Conservation (phyloP, 2,329 filamentous ascomycete genomes). For the Sphaerulina musiva region DNA sequence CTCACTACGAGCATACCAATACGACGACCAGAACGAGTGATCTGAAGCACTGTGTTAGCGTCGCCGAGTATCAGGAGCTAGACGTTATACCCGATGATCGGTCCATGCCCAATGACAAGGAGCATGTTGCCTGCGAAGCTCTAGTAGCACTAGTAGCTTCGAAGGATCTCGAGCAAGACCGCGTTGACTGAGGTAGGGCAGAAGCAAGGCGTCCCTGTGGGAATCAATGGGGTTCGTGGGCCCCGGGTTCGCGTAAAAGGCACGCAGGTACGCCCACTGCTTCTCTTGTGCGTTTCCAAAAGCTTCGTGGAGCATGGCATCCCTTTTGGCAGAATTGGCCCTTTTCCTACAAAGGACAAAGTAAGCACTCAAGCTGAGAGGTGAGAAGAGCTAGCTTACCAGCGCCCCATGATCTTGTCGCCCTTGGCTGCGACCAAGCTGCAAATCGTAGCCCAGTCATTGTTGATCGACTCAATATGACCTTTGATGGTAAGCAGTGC, state of each 20-base stretch:
- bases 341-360: neutral
- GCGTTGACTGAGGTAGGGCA: neutral
- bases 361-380: neutral
- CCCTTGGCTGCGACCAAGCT: neutral
- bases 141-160: neutral
- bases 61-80: neutral
- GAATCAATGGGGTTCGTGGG: neutral
- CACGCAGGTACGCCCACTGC: neutral
- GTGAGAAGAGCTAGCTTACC: neutral
- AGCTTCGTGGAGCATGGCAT: neutral
- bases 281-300: neutral
- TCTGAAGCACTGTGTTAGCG: neutral
- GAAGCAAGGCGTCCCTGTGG: neutral
- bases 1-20: constrained; percentile 2
- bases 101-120: neutral
- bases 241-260: neutral
- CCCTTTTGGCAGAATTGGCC: neutral
- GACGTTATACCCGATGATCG: neutral
- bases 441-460: neutral
- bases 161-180: neutral
- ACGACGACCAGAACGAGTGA: neutral
- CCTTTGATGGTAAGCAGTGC: neutral
- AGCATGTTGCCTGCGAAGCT: neutral
- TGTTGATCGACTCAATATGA: neutral
- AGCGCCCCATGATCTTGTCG: neutral